A percentile compares a stretch with the other conserved stretches of the same genome.
These are phyloP conservation scores for Aspergillus pseudoglaucus DNA, from an alignment of 2,329 filamentous ascomycete genomes.

Conservation along the genomic window DNA sequence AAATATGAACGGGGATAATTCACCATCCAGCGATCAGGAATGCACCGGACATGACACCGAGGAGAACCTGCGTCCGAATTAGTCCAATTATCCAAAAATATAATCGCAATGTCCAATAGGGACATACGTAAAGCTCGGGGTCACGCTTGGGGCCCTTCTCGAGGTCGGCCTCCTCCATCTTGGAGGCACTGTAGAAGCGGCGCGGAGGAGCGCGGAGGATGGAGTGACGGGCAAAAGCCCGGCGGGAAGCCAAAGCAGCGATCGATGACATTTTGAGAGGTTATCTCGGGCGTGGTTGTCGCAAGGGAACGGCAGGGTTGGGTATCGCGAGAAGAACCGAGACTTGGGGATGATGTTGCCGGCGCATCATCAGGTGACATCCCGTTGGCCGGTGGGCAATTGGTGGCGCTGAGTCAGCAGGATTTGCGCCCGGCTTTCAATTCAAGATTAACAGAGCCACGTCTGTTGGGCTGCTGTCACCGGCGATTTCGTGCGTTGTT, in stretches of 20 bases:
- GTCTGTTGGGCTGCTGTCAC: too few species aligned
- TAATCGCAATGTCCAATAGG: slow-evolving; percentile 8
- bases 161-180: slow-evolving; percentile 46
- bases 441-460: too few species aligned
- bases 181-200: slow-evolving; percentile 34
- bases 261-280: slow-evolving; percentile 36
- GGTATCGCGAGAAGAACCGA: slow-evolving; percentile 1
- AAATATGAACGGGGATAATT: slow-evolving; percentile 15
- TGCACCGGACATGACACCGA: slow-evolving; percentile 82
- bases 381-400: slow-evolving; percentile 11
- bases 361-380: slow-evolving; percentile 23
- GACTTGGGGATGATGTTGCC: slow-evolving; percentile 26
- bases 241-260: slow-evolving; percentile 35
- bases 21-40: slow-evolving; percentile 79
- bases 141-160: slow-evolving; percentile 62
- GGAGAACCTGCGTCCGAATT: slow-evolving; percentile 61
- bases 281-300: slow-evolving; percentile 4
- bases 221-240: slow-evolving; percentile 36
- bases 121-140: slow-evolving; percentile 66
- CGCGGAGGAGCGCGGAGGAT: slow-evolving; percentile 36
- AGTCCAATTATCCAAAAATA: slow-evolving; percentile 5
- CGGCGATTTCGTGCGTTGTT: too few species aligned
- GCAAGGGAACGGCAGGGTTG: slow-evolving; percentile 9
- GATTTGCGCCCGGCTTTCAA: background rate
- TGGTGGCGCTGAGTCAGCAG: slow-evolving; percentile 14